Evolutionary conservation across 805 yeast species (phyloP).

Genomic region (Sugiyamaella mastotermitis): DNA sequence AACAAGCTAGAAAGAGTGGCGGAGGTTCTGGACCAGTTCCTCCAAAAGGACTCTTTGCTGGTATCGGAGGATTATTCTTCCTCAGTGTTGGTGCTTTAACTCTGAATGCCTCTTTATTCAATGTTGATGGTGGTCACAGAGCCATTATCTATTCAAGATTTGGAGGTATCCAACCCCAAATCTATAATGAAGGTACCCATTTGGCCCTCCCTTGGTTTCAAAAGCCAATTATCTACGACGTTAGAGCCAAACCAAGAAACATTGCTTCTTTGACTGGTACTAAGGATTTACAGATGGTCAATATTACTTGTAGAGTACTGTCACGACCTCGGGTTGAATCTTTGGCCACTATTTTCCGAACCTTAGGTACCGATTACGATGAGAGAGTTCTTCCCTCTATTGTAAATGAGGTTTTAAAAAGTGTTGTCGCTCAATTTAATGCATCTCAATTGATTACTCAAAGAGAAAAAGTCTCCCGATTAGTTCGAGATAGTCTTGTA

Average conservation of each 20-base stretch:
- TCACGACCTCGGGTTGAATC: conserved; percentile 78
- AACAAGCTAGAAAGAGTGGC: conserved; percentile 15
- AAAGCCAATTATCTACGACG: conserved; percentile 87
- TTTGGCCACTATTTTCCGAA: conserved; percentile 81
- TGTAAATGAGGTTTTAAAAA: conserved; percentile 92
- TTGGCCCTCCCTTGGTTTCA: conserved; percentile 91
- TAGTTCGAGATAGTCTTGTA: conserved; percentile 84
- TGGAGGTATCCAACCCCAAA: conserved; percentile 74
- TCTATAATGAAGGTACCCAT: conserved; percentile 93
- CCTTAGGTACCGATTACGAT: conserved; percentile 91
- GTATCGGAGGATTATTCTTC: conserved; percentile 53
- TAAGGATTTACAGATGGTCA: conserved; percentile 97
- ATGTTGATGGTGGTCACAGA: conserved; percentile 98
- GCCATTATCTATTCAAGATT: conserved; percentile 90
- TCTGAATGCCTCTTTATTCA: conserved; percentile 55
- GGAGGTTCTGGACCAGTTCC: conserved; percentile 35
- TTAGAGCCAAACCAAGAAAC: conserved; percentile 94
- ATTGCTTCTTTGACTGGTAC: conserved; percentile 96
- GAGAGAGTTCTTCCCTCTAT: conserved; percentile 97
- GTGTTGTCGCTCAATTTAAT: conserved; percentile 97
- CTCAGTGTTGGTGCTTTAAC: conserved; percentile 53
- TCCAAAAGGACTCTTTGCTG: conserved; percentile 55
- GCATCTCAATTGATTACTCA: conserved; percentile 98
- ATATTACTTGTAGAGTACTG: conserved; percentile 96
- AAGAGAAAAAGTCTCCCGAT: conserved; percentile 89